phyloP scores from a whole-genome alignment of 345 rosid species.

The Eucalyptus grandis region DNA sequence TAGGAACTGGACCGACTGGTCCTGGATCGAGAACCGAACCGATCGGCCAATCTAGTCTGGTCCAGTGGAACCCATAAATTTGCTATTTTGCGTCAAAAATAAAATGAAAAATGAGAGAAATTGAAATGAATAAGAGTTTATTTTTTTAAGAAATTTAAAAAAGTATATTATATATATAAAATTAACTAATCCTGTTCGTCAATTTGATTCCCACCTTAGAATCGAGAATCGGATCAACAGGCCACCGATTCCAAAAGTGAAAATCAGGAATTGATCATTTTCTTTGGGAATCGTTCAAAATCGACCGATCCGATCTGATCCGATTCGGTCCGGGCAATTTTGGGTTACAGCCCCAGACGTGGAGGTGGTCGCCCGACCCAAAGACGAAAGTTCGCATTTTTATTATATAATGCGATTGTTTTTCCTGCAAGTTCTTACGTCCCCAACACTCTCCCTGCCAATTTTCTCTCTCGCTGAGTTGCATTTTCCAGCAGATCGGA shows the following conservation, averaged over 20 bases:
- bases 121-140: accelerated
- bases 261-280: accelerated
- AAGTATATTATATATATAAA: too few relatives aligned
- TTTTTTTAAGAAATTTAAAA: too few relatives aligned
- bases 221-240: accelerated
- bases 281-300: accelerated
- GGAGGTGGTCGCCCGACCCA: background rate
- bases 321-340: too few relatives aligned
- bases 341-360: too few relatives aligned
- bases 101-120: too few relatives aligned
- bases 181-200: accelerated
- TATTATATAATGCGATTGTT: background rate
- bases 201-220: accelerated
- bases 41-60: accelerated
- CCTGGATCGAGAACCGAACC: accelerated
- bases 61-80: accelerated
- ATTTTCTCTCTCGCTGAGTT: background rate
- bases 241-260: accelerated
- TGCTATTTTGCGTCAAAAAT: accelerated
- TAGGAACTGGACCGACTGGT: accelerated
- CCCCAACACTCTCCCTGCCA: background rate
- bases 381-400: background rate
- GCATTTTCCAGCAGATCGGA: background rate
- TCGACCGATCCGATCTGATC: too few relatives aligned
- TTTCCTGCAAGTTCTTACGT: background rate